Evolutionary conservation across 768 basidiomycete genomes (phyloP).

Genomic region (Fomitopsis pulvina): DNA sequence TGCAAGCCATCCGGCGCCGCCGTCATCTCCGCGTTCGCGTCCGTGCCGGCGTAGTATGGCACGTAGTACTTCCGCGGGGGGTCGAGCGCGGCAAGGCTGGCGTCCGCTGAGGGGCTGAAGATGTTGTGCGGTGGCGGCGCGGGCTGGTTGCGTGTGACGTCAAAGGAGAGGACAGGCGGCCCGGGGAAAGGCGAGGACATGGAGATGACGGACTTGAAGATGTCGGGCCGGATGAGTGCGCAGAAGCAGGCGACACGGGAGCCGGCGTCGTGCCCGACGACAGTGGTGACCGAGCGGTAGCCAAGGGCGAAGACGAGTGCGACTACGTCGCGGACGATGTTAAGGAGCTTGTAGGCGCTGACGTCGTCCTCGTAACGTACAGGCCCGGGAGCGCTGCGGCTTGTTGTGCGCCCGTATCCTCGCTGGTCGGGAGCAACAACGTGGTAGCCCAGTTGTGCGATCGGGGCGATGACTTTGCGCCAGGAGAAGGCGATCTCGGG

Average conservation of each 20-base stretch:
- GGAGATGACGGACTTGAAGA: slow-evolving; percentile 49
- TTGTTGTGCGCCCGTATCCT: slow-evolving; percentile 39
- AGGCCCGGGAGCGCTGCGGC: slow-evolving; percentile 9
- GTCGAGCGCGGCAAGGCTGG: slow-evolving; percentile 30
- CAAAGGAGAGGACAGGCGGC: slow-evolving; percentile 26
- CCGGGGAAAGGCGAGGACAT: slow-evolving; percentile 57
- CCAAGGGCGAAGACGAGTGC: slow-evolving; percentile 46
- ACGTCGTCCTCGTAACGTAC: slow-evolving; percentile 43
- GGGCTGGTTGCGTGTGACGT: slow-evolving; percentile 4
- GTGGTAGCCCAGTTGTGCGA: slow-evolving; percentile 45
- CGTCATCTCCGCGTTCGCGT: slow-evolving; percentile 41
- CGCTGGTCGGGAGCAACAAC: slow-evolving; percentile 61
- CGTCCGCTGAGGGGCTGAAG: slow-evolving; percentile 9
- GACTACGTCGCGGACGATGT: slow-evolving; percentile 44
- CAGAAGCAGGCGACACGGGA: slow-evolving; percentile 46
- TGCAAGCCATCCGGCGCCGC: slow-evolving; percentile 36
- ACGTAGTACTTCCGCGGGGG: slow-evolving; percentile 56
- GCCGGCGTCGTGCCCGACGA: slow-evolving; percentile 60
- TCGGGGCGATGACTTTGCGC: slow-evolving; percentile 49
- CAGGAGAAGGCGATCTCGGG: slow-evolving; percentile 63
- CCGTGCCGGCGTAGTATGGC: slow-evolving; percentile 39
- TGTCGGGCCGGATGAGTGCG: slow-evolving; percentile 46
- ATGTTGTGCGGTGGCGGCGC: neutral
- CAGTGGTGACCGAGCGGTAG: slow-evolving; percentile 36
- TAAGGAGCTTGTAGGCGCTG: slow-evolving; percentile 42